Evolutionary conservation across 2,329 filamentous ascomycete genomes (phyloP), one percentile per base, ranked within the genome.

Genomic region (Fusarium sp.): DNA sequence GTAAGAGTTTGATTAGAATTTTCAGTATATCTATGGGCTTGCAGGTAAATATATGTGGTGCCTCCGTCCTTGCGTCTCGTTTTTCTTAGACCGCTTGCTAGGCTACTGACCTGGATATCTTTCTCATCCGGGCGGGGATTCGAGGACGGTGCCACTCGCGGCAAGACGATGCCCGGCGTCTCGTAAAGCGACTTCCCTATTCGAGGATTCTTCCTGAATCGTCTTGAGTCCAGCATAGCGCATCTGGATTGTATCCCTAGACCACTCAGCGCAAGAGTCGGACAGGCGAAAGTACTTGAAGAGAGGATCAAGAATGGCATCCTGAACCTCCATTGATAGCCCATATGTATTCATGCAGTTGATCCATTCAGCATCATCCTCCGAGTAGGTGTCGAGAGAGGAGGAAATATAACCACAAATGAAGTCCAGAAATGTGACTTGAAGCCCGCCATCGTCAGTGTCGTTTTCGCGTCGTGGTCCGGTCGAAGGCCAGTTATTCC

Each of bases 241-340:
- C 64, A 72, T 67, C 2, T 67, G 18, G 0, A 71, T 44, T 1
- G 58, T 69, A 20, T 73, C 67, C 14, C 50, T 59, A 6, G 58
- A 51, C 73, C 71, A 74, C 8, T 38, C 56, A 2, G 25, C 23
- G 38, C 72, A 73, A 10, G 67, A 68, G 0, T 62, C 34, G 3
- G 57, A 54, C 8, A 64, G 34, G 2, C 73, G 65, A 7, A 71
- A 13, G 23, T 54, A 18, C 36, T 64, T 67, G 44, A 74, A 74
- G 4, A 1, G 4, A 4, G 67, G 62, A 18, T 74, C 65, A 20
- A 75, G 60, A 25, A 75, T 73, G 1, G 65, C 65, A 8, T 61
- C 2, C 16, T 70, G 69, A 4, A 68, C 3, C 23, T 65, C 58
- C 0, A 14, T 14, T 1, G 50, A 46, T 0, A 74, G 34, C 4